These are phyloP conservation scores for Mycena vitilis DNA, from an alignment of 768 basidiomycete species.

Conservation along the genomic window DNA sequence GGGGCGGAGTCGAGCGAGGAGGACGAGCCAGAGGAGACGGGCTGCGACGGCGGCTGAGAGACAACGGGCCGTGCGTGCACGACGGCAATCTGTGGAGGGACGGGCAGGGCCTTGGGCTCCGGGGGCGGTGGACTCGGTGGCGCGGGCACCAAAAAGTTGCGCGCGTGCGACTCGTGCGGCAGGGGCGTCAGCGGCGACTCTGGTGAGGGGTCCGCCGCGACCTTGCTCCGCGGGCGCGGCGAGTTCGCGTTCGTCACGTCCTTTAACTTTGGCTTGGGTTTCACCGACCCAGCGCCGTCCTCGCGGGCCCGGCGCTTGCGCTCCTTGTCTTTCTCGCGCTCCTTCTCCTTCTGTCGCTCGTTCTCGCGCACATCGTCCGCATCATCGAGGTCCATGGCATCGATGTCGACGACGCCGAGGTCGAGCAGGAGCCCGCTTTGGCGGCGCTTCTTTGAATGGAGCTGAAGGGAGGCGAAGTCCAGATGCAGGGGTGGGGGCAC, in stretches of 20 bases:
- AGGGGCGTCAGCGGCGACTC: neutral
- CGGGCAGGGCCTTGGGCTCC: constrained; percentile 34
- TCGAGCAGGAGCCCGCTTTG: constrained; percentile 59
- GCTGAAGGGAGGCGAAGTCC: constrained; percentile 27
- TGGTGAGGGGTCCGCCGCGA: constrained; percentile 5
- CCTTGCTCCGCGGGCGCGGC: constrained; percentile 43
- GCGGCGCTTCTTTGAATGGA: constrained; percentile 48
- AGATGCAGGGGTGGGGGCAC: constrained; percentile 12
- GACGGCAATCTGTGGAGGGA: neutral
- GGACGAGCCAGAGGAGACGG: constrained; percentile 30
- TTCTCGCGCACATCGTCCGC: constrained; percentile 55
- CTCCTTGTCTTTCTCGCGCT: constrained; percentile 42
- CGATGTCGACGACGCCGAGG: constrained; percentile 44
- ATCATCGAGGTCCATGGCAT: constrained; percentile 29
- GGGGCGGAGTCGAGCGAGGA: constrained; percentile 36
- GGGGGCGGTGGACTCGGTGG: constrained; percentile 37
- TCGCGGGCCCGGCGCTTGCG: constrained; percentile 34
- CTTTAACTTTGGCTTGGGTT: constrained; percentile 63
- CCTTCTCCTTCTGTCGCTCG: constrained; percentile 58
- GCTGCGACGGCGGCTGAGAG: constrained; percentile 5
- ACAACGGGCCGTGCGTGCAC: no score
- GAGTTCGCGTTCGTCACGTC: constrained; percentile 69
- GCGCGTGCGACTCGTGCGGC: constrained; percentile 22
- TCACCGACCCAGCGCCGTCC: constrained; percentile 44
- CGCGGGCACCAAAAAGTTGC: constrained; percentile 42